These are phyloP conservation scores for Pleurotus citrinopileatus DNA, from an alignment of 768 basidiomycete species.

Conservation along the genomic window DNA sequence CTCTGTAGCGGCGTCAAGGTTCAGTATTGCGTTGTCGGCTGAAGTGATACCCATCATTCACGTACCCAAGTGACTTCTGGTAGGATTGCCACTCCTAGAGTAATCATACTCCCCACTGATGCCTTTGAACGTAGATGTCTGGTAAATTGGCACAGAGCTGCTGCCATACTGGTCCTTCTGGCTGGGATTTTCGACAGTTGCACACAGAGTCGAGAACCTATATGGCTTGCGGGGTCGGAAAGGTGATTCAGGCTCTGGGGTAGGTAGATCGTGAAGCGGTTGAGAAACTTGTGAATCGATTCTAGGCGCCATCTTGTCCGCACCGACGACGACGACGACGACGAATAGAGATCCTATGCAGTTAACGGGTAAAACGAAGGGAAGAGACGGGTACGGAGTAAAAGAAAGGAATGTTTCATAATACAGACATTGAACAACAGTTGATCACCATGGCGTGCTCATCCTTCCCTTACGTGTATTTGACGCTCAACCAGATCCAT, in stretches of 20 bases:
- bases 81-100: conserved; percentile 93
- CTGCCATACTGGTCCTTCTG: conserved; percentile 96
- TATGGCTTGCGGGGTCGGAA: conserved; percentile 67
- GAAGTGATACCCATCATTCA: conserved; percentile 9
- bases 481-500: neutral
- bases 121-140: conserved; percentile 97
- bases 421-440: conserved; percentile 8
- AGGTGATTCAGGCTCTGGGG: conserved; percentile 81
- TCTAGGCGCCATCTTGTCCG: conserved; percentile 30
- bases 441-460: conserved; percentile 25
- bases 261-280: conserved; percentile 58
- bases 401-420: conserved; percentile 8
- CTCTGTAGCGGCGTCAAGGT: conserved; percentile 45
- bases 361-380: too few species aligned
- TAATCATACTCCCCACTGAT: conserved; percentile 90
- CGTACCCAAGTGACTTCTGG: conserved; percentile 88
- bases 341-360: conserved; percentile 1
- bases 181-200: conserved; percentile 86
- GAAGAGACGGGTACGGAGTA: conserved; percentile 7
- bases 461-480: neutral
- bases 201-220: conserved; percentile 87
- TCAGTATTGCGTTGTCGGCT: neutral
- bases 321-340: neutral
- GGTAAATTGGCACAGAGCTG: conserved; percentile 95
- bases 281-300: conserved; percentile 33